Evolutionary conservation across 345 rosid species (phyloP).

Genomic region (Hibiscus trionum): DNA sequence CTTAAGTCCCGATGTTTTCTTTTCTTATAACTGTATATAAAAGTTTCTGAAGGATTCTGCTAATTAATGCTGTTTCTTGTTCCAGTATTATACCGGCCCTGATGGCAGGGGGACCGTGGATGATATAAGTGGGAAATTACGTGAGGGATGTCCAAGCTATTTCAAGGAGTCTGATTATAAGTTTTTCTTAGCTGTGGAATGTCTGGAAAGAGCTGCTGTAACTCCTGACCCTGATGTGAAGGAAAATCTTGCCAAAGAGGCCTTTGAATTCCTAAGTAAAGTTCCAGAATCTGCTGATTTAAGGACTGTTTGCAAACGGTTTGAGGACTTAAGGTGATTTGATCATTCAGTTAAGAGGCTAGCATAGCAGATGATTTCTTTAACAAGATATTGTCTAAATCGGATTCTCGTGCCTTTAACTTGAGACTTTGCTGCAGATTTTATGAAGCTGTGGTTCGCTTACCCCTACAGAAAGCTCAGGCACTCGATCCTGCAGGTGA

Average conservation of each 20-base stretch:
- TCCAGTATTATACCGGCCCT: constrained; percentile 89
- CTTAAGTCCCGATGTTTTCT: background rate
- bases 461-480: constrained; percentile 92
- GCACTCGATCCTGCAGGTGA: constrained; percentile 88
- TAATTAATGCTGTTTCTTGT: constrained; percentile 15
- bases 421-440: constrained; percentile 51
- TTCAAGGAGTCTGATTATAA: constrained; percentile 94
- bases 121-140: constrained; percentile 73
- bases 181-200: constrained; percentile 95
- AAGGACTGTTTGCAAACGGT: constrained; percentile 86
- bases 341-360: constrained; percentile 19
- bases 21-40: background rate
- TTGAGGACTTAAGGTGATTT: constrained; percentile 86
- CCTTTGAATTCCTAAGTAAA: constrained; percentile 74
- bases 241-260: constrained; percentile 84
- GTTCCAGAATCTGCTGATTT: constrained; percentile 94
- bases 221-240: constrained; percentile 59
- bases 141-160: constrained; percentile 94
- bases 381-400: background rate
- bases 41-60: background rate
- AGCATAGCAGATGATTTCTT: constrained; percentile 8
- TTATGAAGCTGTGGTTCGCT: constrained; percentile 93
- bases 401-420: constrained; percentile 4
- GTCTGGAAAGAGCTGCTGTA: constrained; percentile 80
- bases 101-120: constrained; percentile 99